Base-by-base conservation (phyloP, 495 filamentous ascomycete genomes). In the Pseudotulostoma volvatum region DNA sequence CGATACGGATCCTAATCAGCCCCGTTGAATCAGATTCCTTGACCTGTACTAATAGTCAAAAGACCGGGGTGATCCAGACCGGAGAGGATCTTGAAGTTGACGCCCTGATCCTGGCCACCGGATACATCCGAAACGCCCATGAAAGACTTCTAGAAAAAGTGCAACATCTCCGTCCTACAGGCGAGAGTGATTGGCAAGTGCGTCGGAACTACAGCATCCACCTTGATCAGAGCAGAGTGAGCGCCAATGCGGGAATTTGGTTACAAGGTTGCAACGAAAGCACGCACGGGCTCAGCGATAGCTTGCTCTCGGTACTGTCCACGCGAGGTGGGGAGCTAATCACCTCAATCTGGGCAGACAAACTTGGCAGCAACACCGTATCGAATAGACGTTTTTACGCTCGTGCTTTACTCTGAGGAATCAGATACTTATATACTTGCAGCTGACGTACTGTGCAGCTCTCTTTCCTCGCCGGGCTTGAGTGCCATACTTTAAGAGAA, bases 221-320 rank as follows among this genome's bases (percentile, higher is more conserved):
- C 18, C 80, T 87, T 45, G 66, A 74, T 17, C 60, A 66, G 5
- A 72, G 67, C 17, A 71, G 71, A 43, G 79, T 94, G 18, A 61
- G 60, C 33, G 41, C 53, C 4, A 64, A 77, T 9, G 70, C 73
- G 5, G 86, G 86, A 8, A 69, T 95, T 21, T 97, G 84, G 85
- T 64, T 97, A 43, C 90, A 95, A 58, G 90, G 90, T 1, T 95
- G 86, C 55, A 90, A 85, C 49, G 85, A 97, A 60, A 73, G 67
- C 42, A 93, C 84, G 18, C 90, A 95, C 54, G 90, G 90, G 62
- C 51, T 88, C 45, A 83, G 79, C 44, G 84, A 88, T 57, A 83
- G 77, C 14, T 59, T 92, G 21, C 63, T 92, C 15, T 86, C 81
- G 2, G 77, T 90, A 37, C 57, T 88, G 39, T 79, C 84, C 0